Conservation (phyloP, 2,329 filamentous ascomycete genomes). For the Emydomyces testavorans region DNA sequence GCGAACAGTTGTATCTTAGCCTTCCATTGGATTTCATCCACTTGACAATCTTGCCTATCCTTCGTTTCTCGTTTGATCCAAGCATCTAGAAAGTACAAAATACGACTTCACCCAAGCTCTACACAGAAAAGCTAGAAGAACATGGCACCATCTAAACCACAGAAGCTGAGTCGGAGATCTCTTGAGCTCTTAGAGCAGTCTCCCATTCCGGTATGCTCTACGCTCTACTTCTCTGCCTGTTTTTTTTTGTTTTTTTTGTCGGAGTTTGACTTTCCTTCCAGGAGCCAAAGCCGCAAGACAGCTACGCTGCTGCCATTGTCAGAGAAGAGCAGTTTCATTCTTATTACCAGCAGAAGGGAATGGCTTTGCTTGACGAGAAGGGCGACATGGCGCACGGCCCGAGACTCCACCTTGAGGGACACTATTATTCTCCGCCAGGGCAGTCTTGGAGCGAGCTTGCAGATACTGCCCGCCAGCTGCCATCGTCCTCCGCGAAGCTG, state of each 20-base stretch:
- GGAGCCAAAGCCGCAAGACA: background rate
- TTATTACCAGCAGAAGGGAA: constrained; percentile 1
- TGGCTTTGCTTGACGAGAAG: background rate
- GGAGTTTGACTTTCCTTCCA: background rate
- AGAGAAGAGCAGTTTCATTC: constrained; percentile 2
- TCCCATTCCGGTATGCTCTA: background rate
- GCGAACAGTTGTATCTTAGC: too few species aligned
- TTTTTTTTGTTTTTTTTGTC: background rate
- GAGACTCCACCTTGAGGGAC: too few species aligned
- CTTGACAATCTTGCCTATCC: too few species aligned
- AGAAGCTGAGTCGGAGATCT: background rate
- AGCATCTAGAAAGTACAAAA: too few species aligned
- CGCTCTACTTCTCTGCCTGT: background rate
- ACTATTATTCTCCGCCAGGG: background rate
- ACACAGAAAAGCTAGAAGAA: background rate
- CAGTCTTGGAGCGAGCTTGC: background rate
- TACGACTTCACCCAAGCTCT: too few species aligned
- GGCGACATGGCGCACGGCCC: background rate
- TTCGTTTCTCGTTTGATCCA: too few species aligned
- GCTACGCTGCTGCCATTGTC: background rate
- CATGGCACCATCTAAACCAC: background rate
- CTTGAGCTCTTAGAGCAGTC: background rate
- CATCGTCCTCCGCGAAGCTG: background rate
- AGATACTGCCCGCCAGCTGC: background rate
- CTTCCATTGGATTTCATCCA: too few species aligned